A percentile compares a stretch with the other conserved stretches of the same genome.
phyloP scores from a whole-genome alignment of 2,329 filamentous ascomycete genomes.

The Chalara sp. region DNA sequence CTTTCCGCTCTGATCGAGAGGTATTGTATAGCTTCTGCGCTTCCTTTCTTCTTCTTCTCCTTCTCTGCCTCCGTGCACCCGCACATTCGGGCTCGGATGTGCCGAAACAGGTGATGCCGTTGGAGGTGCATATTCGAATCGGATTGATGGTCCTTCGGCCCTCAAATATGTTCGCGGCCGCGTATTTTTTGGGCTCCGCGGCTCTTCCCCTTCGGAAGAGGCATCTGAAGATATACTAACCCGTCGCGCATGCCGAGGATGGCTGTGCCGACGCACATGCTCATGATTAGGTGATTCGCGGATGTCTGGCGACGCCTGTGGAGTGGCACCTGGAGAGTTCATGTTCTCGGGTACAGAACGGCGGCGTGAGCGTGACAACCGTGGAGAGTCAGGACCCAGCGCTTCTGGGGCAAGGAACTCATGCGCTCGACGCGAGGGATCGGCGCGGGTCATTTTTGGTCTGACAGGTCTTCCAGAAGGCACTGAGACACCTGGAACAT shows the following conservation, averaged over 20 bases:
- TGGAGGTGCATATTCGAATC: neutral
- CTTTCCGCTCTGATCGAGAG: conserved; percentile 23
- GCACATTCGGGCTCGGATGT: too few relatives aligned
- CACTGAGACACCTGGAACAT: conserved; percentile 14
- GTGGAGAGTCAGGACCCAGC: conserved; percentile 19
- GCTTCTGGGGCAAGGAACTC: conserved; percentile 36
- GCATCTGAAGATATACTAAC: conserved; percentile 18
- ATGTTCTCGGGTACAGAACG: conserved; percentile 23
- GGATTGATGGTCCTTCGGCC: neutral
- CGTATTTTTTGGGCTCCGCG: conserved; percentile 5
- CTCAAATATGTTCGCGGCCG: neutral
- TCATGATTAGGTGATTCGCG: conserved; percentile 9
- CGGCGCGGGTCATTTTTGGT: conserved; percentile 23
- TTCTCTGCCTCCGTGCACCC: conserved; percentile 7
- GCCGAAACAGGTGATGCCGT: neutral
- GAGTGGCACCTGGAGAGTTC: conserved; percentile 19
- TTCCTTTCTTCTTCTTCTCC: conserved; percentile 17
- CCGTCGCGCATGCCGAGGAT: conserved; percentile 31
- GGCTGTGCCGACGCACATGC: conserved; percentile 40
- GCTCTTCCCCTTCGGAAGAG: conserved; percentile 13
- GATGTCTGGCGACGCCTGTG: conserved; percentile 25
- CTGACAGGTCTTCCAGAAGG: conserved; percentile 10
- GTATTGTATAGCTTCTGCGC: conserved; percentile 16
- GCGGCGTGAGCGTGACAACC: conserved; percentile 14
- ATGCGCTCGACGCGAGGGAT: conserved; percentile 26